Evolutionary conservation across 163 green algal genomes (phyloP), one percentile per base, ranked within the genome.

Genomic region (Scenedesmus sp.): DNA sequence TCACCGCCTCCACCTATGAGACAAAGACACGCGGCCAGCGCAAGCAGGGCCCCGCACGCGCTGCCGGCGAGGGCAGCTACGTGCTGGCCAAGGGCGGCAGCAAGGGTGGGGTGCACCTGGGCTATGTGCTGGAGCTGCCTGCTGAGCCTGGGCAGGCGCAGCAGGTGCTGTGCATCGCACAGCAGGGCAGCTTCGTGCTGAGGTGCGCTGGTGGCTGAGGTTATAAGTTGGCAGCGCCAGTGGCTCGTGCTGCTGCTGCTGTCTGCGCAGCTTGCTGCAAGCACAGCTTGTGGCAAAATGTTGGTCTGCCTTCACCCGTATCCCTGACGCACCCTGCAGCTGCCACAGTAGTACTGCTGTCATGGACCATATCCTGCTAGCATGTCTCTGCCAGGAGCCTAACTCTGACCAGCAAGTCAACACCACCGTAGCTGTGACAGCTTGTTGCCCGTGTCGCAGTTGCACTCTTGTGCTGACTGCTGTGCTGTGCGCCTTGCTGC

Each of bases 11-110:
- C 2, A 64, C 60, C 6, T 88, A 92, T 52, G n/a, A 23, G 15
- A 92, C 89, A 23, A 89, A 89, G 60, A 92, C 89, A 12, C 82
- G 66, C 23, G 89, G 89, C 67, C 54, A 88, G 82, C 89, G 89
- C 26, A 54, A 85, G 55, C 89, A 92, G 89, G 62, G 62, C 10
- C 66, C 89, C 34, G 89, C 82, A 3, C 82, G 82, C 2, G 64
- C 70, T 59, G 89, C 46, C 4, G 89, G 64, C 7, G 82, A 89
- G 64, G 89, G 89, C 54, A 52, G 5, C 18, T 92, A 92, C 52
- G 82, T 92, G 23, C 89, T 92, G 23, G 81, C 89, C 23, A 85
- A 74, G 60, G 82, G 89, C 2, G 82, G 89, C 46, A 73, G 64
- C 46, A 89, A 66, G 10, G 64, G 64, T 54, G 54, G n/a, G 16